Base-by-base conservation (phyloP, 805 yeast species). In the Candida piceae region DNA sequence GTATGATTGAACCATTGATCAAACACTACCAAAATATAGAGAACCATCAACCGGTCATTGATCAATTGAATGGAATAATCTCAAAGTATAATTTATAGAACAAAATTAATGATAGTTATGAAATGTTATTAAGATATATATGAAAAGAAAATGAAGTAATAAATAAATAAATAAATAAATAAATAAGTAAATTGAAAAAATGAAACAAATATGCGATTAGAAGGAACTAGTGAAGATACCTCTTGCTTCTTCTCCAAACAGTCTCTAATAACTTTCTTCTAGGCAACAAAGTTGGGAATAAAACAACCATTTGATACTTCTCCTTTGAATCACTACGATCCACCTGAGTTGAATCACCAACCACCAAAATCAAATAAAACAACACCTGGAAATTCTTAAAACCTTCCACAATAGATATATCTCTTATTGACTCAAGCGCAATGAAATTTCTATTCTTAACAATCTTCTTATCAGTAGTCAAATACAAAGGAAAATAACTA, bases 351-450 rank as follows among this genome's bases (percentile, higher is more conserved):
- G 12, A 25, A 11, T 63, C 66, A 35, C 68, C 68, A 13, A 78
- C 70, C 24, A 83, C 61, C 4, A 83, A 63, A 29, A 80, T 76
- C 54, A 84, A 60, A 50, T 83, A 80, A 53, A 70, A 80, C 3
- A 80, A 64, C 8, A 83, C 86, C 43, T 78, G 79, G 43, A 77
- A 72, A 5, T 81, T 81, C 37, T 67, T 67, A 53, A 85, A 84
- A 0, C 84, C 89, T 56, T 85, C 95, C 52, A 83, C 83, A 18
- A 85, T 78, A 0, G 82, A 73, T 9, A 84, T 56, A 54, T 84
- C 90, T 4, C 73, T 69, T 35, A 84, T 68, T 31, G 65, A 64
- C 31, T 70, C 72, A 26, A 67, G 58, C 0, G 88, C 81, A 9
- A 81, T 68, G 53, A 84, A 81, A 19, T 60, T 50, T 35, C 47